Base-by-base conservation (phyloP, 2,329 filamentous ascomycete genomes). In the Penicillium sp. region DNA sequence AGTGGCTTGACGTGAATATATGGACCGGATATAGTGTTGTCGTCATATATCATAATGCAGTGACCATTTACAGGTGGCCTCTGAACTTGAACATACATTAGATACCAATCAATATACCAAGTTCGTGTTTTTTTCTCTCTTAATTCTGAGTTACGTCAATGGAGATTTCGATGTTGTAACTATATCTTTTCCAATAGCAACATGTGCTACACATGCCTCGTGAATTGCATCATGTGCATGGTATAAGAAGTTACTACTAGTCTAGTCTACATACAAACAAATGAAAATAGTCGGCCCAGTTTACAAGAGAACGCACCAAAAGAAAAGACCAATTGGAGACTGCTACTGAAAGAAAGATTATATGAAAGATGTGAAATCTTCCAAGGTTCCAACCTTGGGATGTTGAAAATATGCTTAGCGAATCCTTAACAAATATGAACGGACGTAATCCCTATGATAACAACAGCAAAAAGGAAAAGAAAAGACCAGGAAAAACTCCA, bases 401-500 rank as follows among this genome's bases (percentile, higher is more conserved):
- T 40, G 6, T 19, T 31, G 47, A 23, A 47, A 40, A 50, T 23
- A 52, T 39, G 45, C 33, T 27, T 39, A 31, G 46, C 25, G 4
- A 40, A 56, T 19, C 45, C 38, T 43, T 41, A 15, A 39, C 13
- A 33, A 39, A 33, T 38, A 54, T 58, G 31, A 19, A 31, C 13
- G 5, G n/a, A 34, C 31, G 33, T 48, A 50, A 19, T 10, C 44
- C 56, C 39, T 43, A 50, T 41, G 15, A 36, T 36, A 46, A 49
- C 31, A 47, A 41, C 27, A 49, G 21, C 7, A 56, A 39, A 50
- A 44, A 43, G 51, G 49, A 33, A 50, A 19, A 36, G 48, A 19
- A 29, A 57, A n/a, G 45, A 53, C 46, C 43, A 36, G 43, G 44
- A 38, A 57, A 13, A 60, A 61, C 63, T 57, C 60, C 66, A 64